phyloP scores from a whole-genome alignment of 495 filamentous ascomycete species.

The Delitschia confertaspora region DNA sequence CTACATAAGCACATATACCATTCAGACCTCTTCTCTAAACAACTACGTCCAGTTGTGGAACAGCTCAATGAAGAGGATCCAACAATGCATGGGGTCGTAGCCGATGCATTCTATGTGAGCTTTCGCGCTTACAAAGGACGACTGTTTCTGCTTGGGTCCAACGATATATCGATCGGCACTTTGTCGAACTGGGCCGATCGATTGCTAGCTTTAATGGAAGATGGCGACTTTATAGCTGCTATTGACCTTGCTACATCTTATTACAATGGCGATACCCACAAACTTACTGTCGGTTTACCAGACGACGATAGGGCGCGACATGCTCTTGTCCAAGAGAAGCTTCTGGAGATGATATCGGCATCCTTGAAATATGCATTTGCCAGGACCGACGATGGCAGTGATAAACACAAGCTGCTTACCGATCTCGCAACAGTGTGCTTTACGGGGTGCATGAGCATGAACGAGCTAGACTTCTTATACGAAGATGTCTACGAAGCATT shows the following conservation, averaged over 20 bases:
- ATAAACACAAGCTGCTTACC: slow-evolving; percentile 32
- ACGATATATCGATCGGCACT: slow-evolving; percentile 78
- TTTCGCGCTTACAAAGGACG: slow-evolving; percentile 92
- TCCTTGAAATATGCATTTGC: slow-evolving; percentile 82
- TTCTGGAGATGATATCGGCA: slow-evolving; percentile 89
- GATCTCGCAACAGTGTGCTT: slow-evolving; percentile 78
- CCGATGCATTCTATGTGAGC: slow-evolving; percentile 96
- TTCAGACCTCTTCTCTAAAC: slow-evolving; percentile 72
- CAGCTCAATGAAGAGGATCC: slow-evolving; percentile 78
- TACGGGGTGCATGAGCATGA: slow-evolving; percentile 66
- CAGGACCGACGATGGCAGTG: slow-evolving; percentile 38
- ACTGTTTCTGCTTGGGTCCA: slow-evolving; percentile 81
- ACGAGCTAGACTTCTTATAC: slow-evolving; percentile 73
- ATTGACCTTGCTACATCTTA: slow-evolving; percentile 86
- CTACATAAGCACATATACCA: slow-evolving; percentile 90
- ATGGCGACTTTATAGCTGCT: slow-evolving; percentile 84
- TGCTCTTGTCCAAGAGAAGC: slow-evolving; percentile 73
- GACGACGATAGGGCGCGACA: slow-evolving; percentile 72
- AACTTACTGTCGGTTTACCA: slow-evolving; percentile 84
- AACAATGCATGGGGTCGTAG: slow-evolving; percentile 90
- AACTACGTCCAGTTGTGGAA: slow-evolving; percentile 76
- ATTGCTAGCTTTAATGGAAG: slow-evolving; percentile 89
- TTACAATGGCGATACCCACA: slow-evolving; percentile 80
- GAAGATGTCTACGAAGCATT: slow-evolving; percentile 85
- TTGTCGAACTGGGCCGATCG: slow-evolving; percentile 98